A percentile compares a stretch with the other conserved stretches of the same genome.
These are phyloP conservation scores for Pisolithus sp. DNA, from an alignment of 768 basidiomycete species.

Conservation along the genomic window DNA sequence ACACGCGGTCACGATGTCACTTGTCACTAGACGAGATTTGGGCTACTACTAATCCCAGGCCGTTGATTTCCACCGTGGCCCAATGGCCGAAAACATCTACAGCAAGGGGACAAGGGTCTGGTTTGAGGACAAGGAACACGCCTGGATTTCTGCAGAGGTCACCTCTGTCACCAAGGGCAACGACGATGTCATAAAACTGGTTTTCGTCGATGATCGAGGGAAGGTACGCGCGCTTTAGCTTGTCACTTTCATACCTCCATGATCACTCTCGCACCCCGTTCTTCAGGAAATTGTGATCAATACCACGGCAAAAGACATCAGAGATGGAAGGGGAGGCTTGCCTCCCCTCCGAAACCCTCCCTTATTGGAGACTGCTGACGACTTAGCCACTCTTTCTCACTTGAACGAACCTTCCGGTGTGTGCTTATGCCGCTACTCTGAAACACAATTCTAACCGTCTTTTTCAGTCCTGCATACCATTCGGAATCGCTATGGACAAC, in stretches of 20 bases:
- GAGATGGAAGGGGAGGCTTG: slow-evolving; percentile 69
- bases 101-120: slow-evolving; percentile 85
- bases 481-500: slow-evolving; percentile 91
- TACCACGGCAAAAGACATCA: slow-evolving; percentile 76
- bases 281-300: slow-evolving; percentile 70
- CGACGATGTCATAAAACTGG: slow-evolving; percentile 75
- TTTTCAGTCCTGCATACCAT: slow-evolving; percentile 88
- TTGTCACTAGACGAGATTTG: background rate
- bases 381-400: slow-evolving; percentile 95
- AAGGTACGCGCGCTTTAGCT: slow-evolving; percentile 50
- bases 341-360: slow-evolving; percentile 97
- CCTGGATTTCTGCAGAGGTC: slow-evolving; percentile 91
- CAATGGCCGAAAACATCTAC: slow-evolving; percentile 89
- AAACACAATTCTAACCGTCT: background rate
- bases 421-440: slow-evolving; percentile 12
- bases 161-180: slow-evolving; percentile 52
- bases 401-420: slow-evolving; percentile 95
- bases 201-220: slow-evolving; percentile 86
- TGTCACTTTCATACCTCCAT: slow-evolving; percentile 3
- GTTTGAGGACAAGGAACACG: slow-evolving; percentile 92
- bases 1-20: background rate
- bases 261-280: background rate
- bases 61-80: slow-evolving; percentile 15
- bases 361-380: slow-evolving; percentile 92
- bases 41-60: background rate